phyloP scores from a whole-genome alignment of 2,329 filamentous ascomycete species.

The Penicillium sp. region DNA sequence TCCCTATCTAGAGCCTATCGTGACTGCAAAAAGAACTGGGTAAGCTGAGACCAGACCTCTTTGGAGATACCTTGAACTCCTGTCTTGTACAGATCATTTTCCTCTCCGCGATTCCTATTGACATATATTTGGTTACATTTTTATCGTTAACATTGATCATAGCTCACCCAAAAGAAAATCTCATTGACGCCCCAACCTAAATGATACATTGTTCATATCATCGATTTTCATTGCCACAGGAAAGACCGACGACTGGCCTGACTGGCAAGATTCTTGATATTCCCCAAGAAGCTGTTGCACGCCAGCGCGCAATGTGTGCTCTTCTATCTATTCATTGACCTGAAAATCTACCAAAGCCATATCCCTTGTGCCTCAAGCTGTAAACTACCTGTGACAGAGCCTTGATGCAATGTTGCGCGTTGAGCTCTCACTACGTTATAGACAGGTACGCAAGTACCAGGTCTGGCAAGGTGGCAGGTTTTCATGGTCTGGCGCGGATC shows the following conservation, averaged over 20 bases:
- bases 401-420: not conserved
- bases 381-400: not conserved
- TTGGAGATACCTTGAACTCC: not conserved
- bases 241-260: not conserved
- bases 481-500: not conserved
- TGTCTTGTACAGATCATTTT: not conserved
- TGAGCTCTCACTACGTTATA: not conserved
- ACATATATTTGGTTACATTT: not conserved
- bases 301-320: not conserved
- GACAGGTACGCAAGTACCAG: not conserved
- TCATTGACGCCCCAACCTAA: not conserved
- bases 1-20: constrained; percentile 71
- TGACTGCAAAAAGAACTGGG: constrained; percentile 94
- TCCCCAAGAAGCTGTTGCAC: not conserved
- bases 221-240: not conserved
- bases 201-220: not conserved
- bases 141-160: not conserved
- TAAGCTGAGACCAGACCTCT: constrained; percentile 47
- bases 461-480: not conserved
- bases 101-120: not conserved
- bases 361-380: not conserved
- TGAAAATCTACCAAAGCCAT: not conserved
- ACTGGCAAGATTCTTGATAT: not conserved
- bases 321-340: not conserved
- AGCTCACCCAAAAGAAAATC: constrained; percentile 12